These are phyloP conservation scores for Nyctanthes arbortristis DNA, from an alignment of 257 asterid genomes.

Conservation along the genomic window DNA sequence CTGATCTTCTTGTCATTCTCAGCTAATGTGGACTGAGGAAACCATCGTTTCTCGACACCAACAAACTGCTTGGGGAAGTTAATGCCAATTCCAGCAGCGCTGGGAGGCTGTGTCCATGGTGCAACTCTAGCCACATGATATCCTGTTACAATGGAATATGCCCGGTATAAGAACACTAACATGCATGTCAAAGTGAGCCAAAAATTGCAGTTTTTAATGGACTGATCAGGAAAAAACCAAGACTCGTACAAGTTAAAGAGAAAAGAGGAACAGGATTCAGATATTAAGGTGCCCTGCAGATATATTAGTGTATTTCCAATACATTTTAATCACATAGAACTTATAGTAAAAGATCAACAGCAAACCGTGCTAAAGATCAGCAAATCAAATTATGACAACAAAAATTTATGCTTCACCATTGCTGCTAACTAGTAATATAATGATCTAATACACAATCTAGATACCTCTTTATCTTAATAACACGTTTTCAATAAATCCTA, in stretches of 20 bases:
- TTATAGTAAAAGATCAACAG: not conserved
- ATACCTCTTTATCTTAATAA: not conserved
- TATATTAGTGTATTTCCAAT: not conserved
- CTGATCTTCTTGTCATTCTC: slow-evolving; percentile 60
- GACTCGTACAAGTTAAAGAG: not conserved
- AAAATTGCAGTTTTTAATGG: not conserved
- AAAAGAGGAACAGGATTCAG: not conserved
- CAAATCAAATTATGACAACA: not conserved
- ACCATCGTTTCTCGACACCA: slow-evolving; percentile 42
- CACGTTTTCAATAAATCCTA: not conserved
- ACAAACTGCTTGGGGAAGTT: slow-evolving; percentile 26
- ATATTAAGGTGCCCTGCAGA: not conserved
- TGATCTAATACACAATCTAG: slow-evolving; percentile 1
- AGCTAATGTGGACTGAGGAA: slow-evolving; percentile 48
- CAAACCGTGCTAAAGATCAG: not conserved
- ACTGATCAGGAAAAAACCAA: slow-evolving; percentile 1
- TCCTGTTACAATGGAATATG: slow-evolving; percentile 42
- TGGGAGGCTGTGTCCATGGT: slow-evolving; percentile 22
- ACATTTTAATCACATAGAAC: not conserved
- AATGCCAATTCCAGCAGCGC: slow-evolving; percentile 22
- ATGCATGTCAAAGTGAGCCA: not conserved
- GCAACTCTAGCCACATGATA: slow-evolving; percentile 28
- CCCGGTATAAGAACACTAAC: not conserved
- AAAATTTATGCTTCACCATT: not conserved
- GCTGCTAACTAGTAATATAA: slow-evolving; percentile 9